Evolutionary conservation across 2,329 filamentous ascomycete genomes (phyloP), one percentile per base, ranked within the genome.

Genomic region (Fusarium temperatum): DNA sequence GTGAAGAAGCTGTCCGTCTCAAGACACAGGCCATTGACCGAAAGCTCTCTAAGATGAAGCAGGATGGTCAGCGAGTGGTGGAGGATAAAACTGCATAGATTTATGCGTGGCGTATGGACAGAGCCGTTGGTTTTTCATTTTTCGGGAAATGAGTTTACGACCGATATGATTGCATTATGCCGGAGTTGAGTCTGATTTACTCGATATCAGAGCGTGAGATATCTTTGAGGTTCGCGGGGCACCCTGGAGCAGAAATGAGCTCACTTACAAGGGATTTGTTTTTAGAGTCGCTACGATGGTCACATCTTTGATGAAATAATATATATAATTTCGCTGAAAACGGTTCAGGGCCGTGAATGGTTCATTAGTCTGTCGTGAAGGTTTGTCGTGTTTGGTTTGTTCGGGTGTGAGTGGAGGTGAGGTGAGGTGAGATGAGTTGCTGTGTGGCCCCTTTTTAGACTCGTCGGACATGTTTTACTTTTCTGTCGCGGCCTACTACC

Each of bases 401-500:
- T 26, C 44, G 51, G 26, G 17, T 53, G 17, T 63, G 51, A 36
- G 24, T 57, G 20, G 22, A 36, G 30, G 28, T 60, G 36, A 36
- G 30, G n/a, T 60, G 35, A 62, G 30, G n/a, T 60, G 35, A 62
- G n/a, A 39, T 39, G 39, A 39, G 45, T 62, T 45, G 48, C 39
- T 47, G 47, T 39, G 36, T 54, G 20, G 22, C 36, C 38, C 35
- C 39, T 47, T 64, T 55, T 70, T 56, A 83, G 53, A 92, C 86
- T 42, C 85, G 81, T 66, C 89, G 78, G 24, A 87, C 87, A 74
- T 91, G 82, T 78, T 87, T 86, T 26, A 93, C 90, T 70, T 84
- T 88, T 75, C 91, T 85, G 74, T 91, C 87, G 73, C 86, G 86
- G 47, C 87, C 87, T 5, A 94, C 89, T 15, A 92, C 83, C 55